A percentile compares a stretch with the other conserved stretches of the same genome.
Conservation (phyloP, 345 rosid genomes). For the Turnera subulata region DNA sequence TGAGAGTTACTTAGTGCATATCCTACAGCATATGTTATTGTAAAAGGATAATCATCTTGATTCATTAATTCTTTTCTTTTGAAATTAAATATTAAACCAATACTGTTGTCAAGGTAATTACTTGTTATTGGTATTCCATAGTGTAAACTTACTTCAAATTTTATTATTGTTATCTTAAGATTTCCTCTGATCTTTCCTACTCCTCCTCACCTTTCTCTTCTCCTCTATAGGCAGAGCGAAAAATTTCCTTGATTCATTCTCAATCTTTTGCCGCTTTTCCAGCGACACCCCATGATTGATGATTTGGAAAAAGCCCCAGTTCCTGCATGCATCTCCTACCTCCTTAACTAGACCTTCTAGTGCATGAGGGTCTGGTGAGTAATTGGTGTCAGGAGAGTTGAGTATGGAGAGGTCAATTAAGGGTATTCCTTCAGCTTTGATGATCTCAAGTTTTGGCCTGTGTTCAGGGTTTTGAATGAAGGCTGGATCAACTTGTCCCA, state of each 20-base stretch:
- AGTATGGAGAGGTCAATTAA: conserved; percentile 28
- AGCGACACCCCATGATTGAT: conserved; percentile 42
- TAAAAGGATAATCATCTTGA: too few relatives aligned
- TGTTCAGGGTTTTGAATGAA: conserved; percentile 32
- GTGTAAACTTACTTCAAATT: too few relatives aligned
- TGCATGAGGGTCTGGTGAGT: not conserved
- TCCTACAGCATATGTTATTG: too few relatives aligned
- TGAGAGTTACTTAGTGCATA: too few relatives aligned
- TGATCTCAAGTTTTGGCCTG: conserved; percentile 22
- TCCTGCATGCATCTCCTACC: conserved; percentile 33
- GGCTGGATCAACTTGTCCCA: conserved; percentile 25
- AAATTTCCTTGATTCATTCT: conserved; percentile 20
- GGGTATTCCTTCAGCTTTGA: conserved; percentile 31
- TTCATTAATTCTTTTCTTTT: too few relatives aligned
- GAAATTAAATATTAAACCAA: too few relatives aligned
- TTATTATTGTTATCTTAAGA: too few relatives aligned
- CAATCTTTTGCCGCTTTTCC: conserved; percentile 14
- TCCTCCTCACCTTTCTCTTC: conserved; percentile 32
- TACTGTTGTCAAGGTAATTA: too few relatives aligned
- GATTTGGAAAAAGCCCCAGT: conserved; percentile 43
- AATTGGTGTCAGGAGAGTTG: not conserved
- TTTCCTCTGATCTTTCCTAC: conserved; percentile 19
- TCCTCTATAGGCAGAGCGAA: conserved; percentile 30
- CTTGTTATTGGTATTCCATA: too few relatives aligned
- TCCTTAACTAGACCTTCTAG: conserved; percentile 21